phyloP scores from a whole-genome alignment of 768 basidiomycete species.

The Agrocybe chaxingu region DNA sequence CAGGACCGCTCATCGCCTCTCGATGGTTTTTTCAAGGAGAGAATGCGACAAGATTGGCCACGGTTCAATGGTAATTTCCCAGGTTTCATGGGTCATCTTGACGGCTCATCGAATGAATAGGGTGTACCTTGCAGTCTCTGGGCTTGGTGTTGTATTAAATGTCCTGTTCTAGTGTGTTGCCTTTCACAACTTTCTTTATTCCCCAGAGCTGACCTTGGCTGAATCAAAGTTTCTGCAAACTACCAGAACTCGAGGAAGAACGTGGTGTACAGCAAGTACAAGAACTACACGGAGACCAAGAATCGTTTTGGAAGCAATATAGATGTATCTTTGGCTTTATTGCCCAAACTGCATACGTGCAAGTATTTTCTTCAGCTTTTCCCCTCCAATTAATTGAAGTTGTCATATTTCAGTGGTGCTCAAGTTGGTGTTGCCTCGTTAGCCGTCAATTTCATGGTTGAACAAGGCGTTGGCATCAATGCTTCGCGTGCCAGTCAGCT shows the following conservation, averaged over 20 bases:
- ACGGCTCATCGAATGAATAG: slow-evolving; percentile 22
- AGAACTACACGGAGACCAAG: slow-evolving; percentile 37
- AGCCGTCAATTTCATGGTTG: slow-evolving; percentile 68
- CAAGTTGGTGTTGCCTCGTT: slow-evolving; percentile 67
- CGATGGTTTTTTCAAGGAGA: slow-evolving; percentile 70
- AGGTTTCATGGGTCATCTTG: not conserved
- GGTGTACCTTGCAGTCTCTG: slow-evolving; percentile 65
- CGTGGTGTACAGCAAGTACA: slow-evolving; percentile 47
- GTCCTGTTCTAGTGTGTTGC: slow-evolving; percentile 56
- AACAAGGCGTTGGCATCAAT: slow-evolving; percentile 53
- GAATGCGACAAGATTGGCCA: slow-evolving; percentile 59
- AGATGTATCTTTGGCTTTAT: slow-evolving; percentile 71
- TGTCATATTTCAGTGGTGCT: slow-evolving; percentile 37
- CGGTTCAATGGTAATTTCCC: slow-evolving; percentile 57
- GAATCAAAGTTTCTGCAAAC: slow-evolving; percentile 51
- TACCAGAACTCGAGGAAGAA: slow-evolving; percentile 72
- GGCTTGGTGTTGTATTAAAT: slow-evolving; percentile 60
- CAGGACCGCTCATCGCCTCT: slow-evolving; percentile 72
- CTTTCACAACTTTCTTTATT: not conserved
- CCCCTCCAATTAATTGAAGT: not conserved
- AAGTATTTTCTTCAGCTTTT: slow-evolving; percentile 18
- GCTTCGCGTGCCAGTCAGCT: slow-evolving; percentile 55
- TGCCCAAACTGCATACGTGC: slow-evolving; percentile 69
- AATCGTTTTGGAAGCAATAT: slow-evolving; percentile 68
- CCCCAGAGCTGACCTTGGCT: slow-evolving; percentile 1